Evolutionary conservation across 208 protist species (phyloP).

Genomic region (Endotrypanum monterogeii): DNA sequence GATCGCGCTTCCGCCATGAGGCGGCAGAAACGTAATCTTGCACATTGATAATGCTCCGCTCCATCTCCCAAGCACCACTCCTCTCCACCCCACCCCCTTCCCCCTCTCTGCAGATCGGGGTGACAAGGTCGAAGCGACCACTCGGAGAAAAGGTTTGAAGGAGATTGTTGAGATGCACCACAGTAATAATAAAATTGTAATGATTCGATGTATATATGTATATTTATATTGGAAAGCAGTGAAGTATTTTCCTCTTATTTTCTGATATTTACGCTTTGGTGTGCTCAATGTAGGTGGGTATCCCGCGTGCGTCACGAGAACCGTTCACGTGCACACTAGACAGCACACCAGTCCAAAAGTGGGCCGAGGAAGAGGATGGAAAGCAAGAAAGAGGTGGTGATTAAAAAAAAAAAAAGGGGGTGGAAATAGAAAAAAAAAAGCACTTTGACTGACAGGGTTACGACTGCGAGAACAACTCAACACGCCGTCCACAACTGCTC

Average conservation of each 20-base stretch:
- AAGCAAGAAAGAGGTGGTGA: background rate
- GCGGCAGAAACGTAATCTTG: conserved; percentile 66
- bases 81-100: too few species aligned
- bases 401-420: background rate
- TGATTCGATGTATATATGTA: background rate
- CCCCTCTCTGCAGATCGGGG: background rate
- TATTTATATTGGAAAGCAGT: too few species aligned
- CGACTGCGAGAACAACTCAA: too few species aligned
- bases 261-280: background rate
- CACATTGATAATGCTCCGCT: conserved; percentile 66
- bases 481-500: too few species aligned
- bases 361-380: background rate
- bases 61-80: too few species aligned
- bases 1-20: conserved; percentile 70
- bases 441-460: too few species aligned
- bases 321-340: background rate
- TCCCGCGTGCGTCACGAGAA: background rate
- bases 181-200: background rate
- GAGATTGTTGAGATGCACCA: background rate
- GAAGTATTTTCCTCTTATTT: too few species aligned
- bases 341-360: background rate
- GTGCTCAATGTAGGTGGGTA: too few species aligned
- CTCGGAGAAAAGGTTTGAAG: background rate
- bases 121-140: background rate
- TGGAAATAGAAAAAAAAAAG: too few species aligned